These are phyloP conservation scores for Metschnikowia noctiluminum DNA, from an alignment of 805 yeast species.

Conservation along the genomic window DNA sequence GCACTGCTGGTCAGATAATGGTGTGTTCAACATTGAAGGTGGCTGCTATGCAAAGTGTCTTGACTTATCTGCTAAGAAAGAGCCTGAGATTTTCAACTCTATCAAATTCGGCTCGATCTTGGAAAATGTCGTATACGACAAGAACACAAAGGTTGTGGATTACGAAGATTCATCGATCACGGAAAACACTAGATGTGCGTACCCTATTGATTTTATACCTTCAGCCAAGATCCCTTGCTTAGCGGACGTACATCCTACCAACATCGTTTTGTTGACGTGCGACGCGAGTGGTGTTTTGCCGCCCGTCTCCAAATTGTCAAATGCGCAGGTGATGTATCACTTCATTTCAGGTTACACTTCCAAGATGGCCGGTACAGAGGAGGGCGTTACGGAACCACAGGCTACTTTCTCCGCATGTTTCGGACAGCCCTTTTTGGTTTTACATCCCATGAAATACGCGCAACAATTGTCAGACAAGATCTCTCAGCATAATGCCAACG, in stretches of 20 bases:
- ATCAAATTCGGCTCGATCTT: conserved; percentile 91
- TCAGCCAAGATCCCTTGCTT: conserved; percentile 94
- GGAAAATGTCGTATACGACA: conserved; percentile 89
- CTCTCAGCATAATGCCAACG: conserved; percentile 80
- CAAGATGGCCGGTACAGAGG: conserved; percentile 99
- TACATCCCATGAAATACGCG: conserved; percentile 98
- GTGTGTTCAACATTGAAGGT: conserved; percentile 99
- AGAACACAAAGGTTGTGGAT: conserved; percentile 75
- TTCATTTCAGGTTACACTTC: conserved; percentile 98
- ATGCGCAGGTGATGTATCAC: conserved; percentile 98
- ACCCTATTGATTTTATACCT: conserved; percentile 95
- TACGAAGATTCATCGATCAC: conserved; percentile 79
- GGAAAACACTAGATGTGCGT: conserved; percentile 97
- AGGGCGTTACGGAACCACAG: conserved; percentile 97
- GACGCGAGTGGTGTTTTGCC: conserved; percentile 98
- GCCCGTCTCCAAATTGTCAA: conserved; percentile 89
- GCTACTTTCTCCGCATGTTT: conserved; percentile 98
- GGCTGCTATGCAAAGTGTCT: conserved; percentile 99
- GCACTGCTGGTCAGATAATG: conserved; percentile 98
- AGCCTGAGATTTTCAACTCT: conserved; percentile 96
- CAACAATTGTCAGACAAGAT: conserved; percentile 94
- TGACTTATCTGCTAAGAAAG: conserved; percentile 84
- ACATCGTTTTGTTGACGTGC: conserved; percentile 89
- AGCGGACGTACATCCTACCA: conserved; percentile 87
- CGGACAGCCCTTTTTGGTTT: conserved; percentile 97